Evolutionary conservation across 306 rosid genomes (phyloP).

Genomic region (Corylus americana): DNA sequence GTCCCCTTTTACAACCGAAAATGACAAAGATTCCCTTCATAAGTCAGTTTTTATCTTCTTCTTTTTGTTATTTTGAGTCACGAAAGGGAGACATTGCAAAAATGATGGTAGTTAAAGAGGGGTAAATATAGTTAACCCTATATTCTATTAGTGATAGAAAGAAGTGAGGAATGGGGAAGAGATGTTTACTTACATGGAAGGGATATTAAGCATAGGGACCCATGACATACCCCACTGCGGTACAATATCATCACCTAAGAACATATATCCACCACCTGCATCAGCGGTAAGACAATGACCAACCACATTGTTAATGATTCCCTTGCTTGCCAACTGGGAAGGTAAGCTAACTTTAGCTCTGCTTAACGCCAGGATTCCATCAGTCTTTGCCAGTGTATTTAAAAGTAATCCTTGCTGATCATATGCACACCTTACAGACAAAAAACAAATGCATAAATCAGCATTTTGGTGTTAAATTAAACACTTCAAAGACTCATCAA

Average conservation of each 20-base stretch:
- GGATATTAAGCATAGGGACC: slow-evolving; percentile 62
- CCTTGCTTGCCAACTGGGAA: slow-evolving; percentile 67
- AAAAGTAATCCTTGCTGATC: slow-evolving; percentile 78
- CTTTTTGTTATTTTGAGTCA: no score
- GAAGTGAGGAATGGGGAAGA: background rate
- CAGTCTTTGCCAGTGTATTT: slow-evolving; percentile 63
- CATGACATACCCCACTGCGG: slow-evolving; percentile 77
- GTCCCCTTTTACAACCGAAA: no score
- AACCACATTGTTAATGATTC: slow-evolving; percentile 67
- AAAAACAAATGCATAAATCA: slow-evolving; percentile 31
- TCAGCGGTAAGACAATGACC: slow-evolving; percentile 70
- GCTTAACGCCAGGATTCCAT: slow-evolving; percentile 79
- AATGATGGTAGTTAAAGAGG: no score
- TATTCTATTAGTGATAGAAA: background rate
- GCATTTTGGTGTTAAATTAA: slow-evolving; percentile 7
- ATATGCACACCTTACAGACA: slow-evolving; percentile 68
- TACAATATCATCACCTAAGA: slow-evolving; percentile 74
- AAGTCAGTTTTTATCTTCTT: no score
- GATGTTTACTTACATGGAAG: slow-evolving; percentile 50
- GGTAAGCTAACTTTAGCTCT: slow-evolving; percentile 69
- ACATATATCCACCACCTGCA: slow-evolving; percentile 75
- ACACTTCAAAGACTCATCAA: background rate
- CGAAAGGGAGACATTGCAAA: no score
- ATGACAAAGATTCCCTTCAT: no score
- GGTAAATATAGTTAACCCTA: background rate